These are phyloP conservation scores for Arthrobotrys entomopaga DNA, from an alignment of 2,329 filamentous ascomycete species.

Conservation along the genomic window DNA sequence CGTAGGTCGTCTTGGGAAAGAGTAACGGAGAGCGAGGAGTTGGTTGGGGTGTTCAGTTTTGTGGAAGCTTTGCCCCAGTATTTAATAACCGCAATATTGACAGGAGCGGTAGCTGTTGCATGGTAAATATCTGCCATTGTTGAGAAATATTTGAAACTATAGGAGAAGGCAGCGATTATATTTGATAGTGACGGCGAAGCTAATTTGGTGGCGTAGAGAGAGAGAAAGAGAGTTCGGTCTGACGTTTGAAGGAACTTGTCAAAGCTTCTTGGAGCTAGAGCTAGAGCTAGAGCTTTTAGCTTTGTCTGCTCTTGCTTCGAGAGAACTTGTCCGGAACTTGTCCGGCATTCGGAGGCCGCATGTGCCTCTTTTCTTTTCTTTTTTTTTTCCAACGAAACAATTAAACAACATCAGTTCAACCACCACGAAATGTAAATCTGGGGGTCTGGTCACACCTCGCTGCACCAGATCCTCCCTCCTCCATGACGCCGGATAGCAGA, in stretches of 20 bases:
- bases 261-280: too few relatives aligned
- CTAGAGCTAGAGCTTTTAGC: too few relatives aligned
- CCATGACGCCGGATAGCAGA: constrained; percentile 29
- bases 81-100: constrained; percentile 99
- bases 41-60: constrained; percentile 94
- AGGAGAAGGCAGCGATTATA: not conserved
- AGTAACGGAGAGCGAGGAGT: constrained; percentile 96
- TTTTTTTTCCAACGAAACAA: too few relatives aligned
- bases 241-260: too few relatives aligned
- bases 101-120: constrained; percentile 93
- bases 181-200: not conserved
- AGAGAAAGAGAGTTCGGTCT: not conserved
- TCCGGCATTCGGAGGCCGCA: too few relatives aligned
- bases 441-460: too few relatives aligned
- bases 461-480: too few relatives aligned
- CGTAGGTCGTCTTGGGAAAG: constrained; percentile 92
- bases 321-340: too few relatives aligned
- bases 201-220: not conserved
- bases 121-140: constrained; percentile 72
- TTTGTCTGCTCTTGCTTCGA: too few relatives aligned
- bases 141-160: not conserved
- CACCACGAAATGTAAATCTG: too few relatives aligned
- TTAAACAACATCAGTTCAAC: too few relatives aligned
- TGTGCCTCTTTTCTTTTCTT: too few relatives aligned
- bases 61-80: constrained; percentile 96